phyloP scores from a whole-genome alignment of 139 green algal genomes.

The Auxenochlorella pyrenoidosa region DNA sequence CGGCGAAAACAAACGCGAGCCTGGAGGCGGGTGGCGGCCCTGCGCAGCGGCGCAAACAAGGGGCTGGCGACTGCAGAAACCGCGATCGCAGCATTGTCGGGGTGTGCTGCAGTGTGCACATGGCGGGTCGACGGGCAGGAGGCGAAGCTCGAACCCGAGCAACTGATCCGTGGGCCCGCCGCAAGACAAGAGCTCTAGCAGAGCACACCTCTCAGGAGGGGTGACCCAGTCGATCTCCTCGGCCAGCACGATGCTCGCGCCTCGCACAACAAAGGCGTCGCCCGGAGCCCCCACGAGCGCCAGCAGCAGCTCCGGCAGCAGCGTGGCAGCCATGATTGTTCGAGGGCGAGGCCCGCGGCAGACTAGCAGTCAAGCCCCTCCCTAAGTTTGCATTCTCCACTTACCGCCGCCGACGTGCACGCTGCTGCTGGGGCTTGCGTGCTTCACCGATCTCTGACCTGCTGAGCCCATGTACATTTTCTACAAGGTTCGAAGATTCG shows the following conservation, averaged over 20 bases:
- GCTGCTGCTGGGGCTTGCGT: no score
- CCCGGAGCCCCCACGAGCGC: slow-evolving; percentile 79
- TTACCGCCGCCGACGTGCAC: no score
- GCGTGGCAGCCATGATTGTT: slow-evolving; percentile 17
- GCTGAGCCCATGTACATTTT: no score
- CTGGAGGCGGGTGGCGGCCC: no score
- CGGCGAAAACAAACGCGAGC: background rate
- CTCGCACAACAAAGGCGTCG: slow-evolving; percentile 80
- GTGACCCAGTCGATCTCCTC: slow-evolving; percentile 49
- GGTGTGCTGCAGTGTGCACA: background rate
- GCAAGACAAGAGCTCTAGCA: background rate
- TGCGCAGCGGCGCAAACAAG: no score
- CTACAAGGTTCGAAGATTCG: no score
- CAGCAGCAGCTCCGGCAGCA: slow-evolving; percentile 87
- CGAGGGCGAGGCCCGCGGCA: no score
- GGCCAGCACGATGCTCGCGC: background rate
- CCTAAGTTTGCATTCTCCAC: no score
- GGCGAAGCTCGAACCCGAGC: background rate
- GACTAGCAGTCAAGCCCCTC: no score
- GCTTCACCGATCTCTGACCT: no score
- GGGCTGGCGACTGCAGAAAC: background rate
- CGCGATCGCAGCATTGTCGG: slow-evolving; percentile 18
- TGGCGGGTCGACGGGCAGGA: slow-evolving; percentile 27
- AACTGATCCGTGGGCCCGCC: background rate
- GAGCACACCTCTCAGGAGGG: slow-evolving; percentile 42